phyloP scores from a whole-genome alignment of 441 rosid species.

The Jatropha podagrica region DNA sequence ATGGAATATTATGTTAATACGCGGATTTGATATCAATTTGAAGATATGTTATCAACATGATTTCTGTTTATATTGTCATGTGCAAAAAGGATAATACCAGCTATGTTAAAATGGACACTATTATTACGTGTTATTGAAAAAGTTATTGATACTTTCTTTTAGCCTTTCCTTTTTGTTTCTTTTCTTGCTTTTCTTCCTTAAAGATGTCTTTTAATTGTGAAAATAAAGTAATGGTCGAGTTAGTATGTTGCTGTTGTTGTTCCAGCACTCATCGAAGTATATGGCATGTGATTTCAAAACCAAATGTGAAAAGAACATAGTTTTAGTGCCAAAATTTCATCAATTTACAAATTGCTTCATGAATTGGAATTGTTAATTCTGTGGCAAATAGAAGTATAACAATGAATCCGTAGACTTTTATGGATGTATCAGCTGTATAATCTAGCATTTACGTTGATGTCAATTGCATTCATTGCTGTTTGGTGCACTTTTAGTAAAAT shows the following conservation, averaged over 20 bases:
- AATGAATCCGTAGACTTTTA: neutral
- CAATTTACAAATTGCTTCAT: neutral
- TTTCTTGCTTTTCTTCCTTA: neutral
- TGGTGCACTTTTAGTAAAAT: neutral
- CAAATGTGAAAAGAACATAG: neutral
- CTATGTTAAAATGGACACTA: neutral
- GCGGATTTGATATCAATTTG: neutral
- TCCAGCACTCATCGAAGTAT: neutral
- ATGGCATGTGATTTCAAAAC: neutral
- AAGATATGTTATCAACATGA: neutral
- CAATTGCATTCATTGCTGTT: neutral
- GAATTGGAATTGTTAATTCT: neutral
- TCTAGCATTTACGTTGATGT: neutral
- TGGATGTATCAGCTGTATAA: neutral
- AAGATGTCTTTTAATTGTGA: neutral
- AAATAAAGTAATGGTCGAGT: neutral
- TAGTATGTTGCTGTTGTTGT: neutral
- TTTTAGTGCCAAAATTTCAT: neutral
- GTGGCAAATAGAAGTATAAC: neutral
- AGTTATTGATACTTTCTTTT: neutral
- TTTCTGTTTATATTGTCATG: neutral
- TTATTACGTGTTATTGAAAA: neutral
- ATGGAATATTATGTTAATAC: neutral
- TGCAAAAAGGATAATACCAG: neutral
- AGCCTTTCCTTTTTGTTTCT: neutral